Percentiles rank a stretch among this genome's conserved stretches.
Evolutionary conservation across 2,329 filamentous ascomycete genomes (phyloP).

Genomic region (Diaporthe citriasiana): DNA sequence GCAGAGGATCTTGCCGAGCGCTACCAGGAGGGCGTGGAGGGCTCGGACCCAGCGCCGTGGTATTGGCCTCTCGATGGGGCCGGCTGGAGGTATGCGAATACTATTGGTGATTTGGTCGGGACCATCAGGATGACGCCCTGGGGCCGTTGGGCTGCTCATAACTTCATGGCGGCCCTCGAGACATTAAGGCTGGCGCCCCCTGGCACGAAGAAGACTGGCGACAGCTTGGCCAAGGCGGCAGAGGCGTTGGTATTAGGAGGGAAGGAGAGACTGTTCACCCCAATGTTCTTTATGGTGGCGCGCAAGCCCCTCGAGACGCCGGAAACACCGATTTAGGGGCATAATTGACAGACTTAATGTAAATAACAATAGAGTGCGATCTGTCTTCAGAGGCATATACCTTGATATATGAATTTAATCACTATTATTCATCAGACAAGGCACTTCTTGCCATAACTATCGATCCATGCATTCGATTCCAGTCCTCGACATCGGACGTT

Average conservation of each 20-base stretch:
- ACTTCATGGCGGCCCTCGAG: slow-evolving; percentile 76
- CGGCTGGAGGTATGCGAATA: slow-evolving; percentile 39
- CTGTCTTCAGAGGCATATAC: too few species aligned
- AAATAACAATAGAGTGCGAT: not conserved
- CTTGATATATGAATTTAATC: too few species aligned
- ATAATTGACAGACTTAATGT: not conserved
- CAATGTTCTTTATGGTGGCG: slow-evolving; percentile 42
- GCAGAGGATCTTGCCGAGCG: slow-evolving; percentile 79
- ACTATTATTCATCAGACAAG: too few species aligned
- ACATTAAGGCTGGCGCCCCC: slow-evolving; percentile 73
- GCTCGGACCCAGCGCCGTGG: slow-evolving; percentile 74
- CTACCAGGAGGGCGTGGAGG: slow-evolving; percentile 47
- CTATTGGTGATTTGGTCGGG: slow-evolving; percentile 38
- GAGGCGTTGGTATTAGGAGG: slow-evolving; percentile 41
- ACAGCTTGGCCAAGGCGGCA: slow-evolving; percentile 74
- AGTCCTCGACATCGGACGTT: too few species aligned
- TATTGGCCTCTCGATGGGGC: slow-evolving; percentile 62
- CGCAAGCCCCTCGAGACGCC: slow-evolving; percentile 33
- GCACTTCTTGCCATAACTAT: too few species aligned
- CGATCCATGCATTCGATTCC: too few species aligned
- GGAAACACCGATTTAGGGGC: not conserved
- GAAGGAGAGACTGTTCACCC: slow-evolving; percentile 40
- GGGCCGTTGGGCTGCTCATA: slow-evolving; percentile 74
- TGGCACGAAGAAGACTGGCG: slow-evolving; percentile 82
- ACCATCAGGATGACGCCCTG: slow-evolving; percentile 76